Evolutionary conservation across 495 filamentous ascomycete genomes (phyloP), one percentile per base, ranked within the genome.

Genomic region (Parathielavia appendiculata): DNA sequence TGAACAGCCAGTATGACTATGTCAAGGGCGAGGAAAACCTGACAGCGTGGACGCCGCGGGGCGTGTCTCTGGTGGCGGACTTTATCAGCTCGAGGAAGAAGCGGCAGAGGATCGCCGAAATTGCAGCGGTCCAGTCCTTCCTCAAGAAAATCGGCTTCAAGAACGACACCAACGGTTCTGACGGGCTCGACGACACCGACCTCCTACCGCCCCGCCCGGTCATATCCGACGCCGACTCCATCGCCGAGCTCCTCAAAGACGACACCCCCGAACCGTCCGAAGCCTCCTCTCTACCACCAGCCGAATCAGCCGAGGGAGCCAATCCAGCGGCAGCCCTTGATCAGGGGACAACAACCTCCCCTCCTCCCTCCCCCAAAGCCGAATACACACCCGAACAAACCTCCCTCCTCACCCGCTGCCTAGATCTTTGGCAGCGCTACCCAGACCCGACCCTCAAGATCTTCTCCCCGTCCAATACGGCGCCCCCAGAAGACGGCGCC

Each of bases 11-110:
- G 48, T 85, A 92, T 61, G 88, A 92, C 66, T 97, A 95, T 64
- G 87, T 97, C 61, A 95, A 95, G 69, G 93, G 93, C 34, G 92
- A 97, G 71, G 93, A 98, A 69, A 78, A 83, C 19, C 77, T 98
- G 14, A 81, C 73, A 5, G 81, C 83, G 22, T 98, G 93, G 93
- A 83, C 85, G 32, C 93, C 93, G 11, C 82, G 95, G 26, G 90
- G 92, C 53, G 86, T 96, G 9, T 92, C 88, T 16, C 80, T 98
- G 6, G 84, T 98, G 22, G 81, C 80, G 22, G 93, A 97, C 65
- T 96, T 86, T 65, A 83, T 96, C 36, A 71, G 72, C 9, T 79
- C 84, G 9, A 83, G 84, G 58, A 89, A 86, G 68, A 85, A 85
- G 62, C 83, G 82, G 65, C 78, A 80, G 57, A 83, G 89, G 12